Percentiles rank a stretch among this genome's conserved stretches.
Evolutionary conservation across 2,329 filamentous ascomycete species (phyloP).

Genomic region (Talaromyces sp.): DNA sequence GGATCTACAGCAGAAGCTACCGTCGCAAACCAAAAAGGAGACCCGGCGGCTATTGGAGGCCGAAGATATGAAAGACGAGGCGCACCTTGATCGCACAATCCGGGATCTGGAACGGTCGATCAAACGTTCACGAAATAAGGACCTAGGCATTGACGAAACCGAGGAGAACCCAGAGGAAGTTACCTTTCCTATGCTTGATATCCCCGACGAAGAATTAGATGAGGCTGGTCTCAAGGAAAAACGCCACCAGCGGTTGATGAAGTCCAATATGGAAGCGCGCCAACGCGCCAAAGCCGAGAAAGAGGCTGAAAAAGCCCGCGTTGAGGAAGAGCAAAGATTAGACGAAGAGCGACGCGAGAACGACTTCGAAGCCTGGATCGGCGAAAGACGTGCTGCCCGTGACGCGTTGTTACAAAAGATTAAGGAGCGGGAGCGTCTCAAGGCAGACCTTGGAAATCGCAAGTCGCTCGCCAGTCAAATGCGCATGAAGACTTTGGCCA

Average conservation of each 20-base stretch:
- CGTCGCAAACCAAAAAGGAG: conserved; percentile 84
- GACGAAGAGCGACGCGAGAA: conserved; percentile 82
- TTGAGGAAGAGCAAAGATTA: conserved; percentile 76
- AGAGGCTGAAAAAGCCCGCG: conserved; percentile 80
- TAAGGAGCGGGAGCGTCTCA: conserved; percentile 88
- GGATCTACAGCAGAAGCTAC: conserved; percentile 69
- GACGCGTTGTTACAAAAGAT: conserved; percentile 72
- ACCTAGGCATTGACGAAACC: conserved; percentile 81
- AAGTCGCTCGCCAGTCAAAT: conserved; percentile 95
- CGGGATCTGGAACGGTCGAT: conserved; percentile 89
- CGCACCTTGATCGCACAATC: conserved; percentile 76
- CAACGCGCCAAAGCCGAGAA: conserved; percentile 95
- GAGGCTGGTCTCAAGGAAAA: conserved; percentile 90
- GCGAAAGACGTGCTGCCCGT: conserved; percentile 72
- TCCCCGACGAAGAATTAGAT: conserved; percentile 88
- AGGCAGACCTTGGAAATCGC: conserved; percentile 90
- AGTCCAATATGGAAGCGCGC: conserved; percentile 89
- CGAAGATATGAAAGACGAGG: conserved; percentile 89
- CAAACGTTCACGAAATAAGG: conserved; percentile 85
- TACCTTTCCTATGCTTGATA: conserved; percentile 81
- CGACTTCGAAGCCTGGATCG: conserved; percentile 81
- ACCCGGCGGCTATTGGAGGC: conserved; percentile 78
- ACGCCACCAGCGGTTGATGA: conserved; percentile 85
- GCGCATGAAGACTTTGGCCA: conserved; percentile 97
- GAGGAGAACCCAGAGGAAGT: conserved; percentile 72